Percentiles rank a stretch among this genome's conserved stretches.
phyloP scores from a whole-genome alignment of 2,329 filamentous ascomycete genomes.

The Sporothrix pallida region DNA sequence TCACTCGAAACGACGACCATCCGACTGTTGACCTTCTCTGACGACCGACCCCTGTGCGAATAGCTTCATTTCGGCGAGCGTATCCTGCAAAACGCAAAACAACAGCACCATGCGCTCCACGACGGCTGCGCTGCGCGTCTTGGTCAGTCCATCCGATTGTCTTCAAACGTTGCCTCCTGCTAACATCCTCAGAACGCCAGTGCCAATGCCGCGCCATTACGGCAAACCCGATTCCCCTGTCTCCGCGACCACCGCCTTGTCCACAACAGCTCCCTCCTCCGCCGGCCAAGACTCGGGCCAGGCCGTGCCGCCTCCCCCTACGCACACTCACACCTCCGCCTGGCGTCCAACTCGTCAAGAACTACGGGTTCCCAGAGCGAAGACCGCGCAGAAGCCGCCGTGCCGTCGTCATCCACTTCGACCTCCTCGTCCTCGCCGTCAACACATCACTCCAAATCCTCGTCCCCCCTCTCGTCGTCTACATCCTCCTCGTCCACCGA shows the following conservation, averaged over 20 bases:
- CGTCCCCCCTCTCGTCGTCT: conserved; percentile 36
- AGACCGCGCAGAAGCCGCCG: neutral
- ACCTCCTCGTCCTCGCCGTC: neutral
- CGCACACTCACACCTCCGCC: conserved; percentile 6
- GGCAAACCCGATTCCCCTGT: neutral
- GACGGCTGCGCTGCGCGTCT: conserved; percentile 32
- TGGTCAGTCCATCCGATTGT: conserved; percentile 27
- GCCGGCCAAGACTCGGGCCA: conserved; percentile 20
- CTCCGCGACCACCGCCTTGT: neutral
- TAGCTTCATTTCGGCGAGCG: neutral
- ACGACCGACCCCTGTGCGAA: neutral
- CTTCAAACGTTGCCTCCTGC: neutral
- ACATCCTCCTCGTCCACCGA: conserved; percentile 39
- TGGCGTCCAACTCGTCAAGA: conserved; percentile 20
- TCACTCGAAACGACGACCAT: neutral
- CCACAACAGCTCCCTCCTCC: conserved; percentile 19
- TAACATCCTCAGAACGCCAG: conserved; percentile 21
- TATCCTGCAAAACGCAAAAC: too few species aligned
- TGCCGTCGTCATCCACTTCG: conserved; percentile 13
- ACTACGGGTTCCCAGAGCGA: neutral
- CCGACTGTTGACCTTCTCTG: neutral
- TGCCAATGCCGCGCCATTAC: conserved; percentile 22
- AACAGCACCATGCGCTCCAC: conserved; percentile 27
- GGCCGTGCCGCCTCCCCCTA: neutral
- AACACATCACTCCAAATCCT: conserved; percentile 34